A percentile compares a stretch with the other conserved stretches of the same genome.
Evolutionary conservation across 164 flowering plant species (phyloP).

Genomic region (Chloranthus sessilifolius): DNA sequence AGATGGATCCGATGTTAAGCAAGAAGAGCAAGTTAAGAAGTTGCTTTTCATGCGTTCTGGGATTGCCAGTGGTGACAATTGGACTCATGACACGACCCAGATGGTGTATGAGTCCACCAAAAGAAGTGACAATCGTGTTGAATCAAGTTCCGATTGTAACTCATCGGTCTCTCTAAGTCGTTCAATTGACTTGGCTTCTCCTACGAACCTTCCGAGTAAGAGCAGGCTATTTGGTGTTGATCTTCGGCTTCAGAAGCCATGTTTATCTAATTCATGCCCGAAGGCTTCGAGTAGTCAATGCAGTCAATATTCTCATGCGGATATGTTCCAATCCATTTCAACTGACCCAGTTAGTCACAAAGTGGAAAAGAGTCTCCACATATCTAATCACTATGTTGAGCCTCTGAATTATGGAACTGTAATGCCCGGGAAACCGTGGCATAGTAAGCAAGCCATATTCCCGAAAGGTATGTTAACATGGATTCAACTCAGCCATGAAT

Average conservation of each 20-base stretch:
- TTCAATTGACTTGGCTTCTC: slow-evolving; percentile 11
- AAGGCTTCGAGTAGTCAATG: slow-evolving; percentile 9
- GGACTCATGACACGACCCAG: neutral
- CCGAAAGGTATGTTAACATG: slow-evolving; percentile 50
- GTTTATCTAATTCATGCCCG: slow-evolving; percentile 10
- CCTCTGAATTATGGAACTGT: slow-evolving; percentile 46
- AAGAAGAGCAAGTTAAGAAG: slow-evolving; percentile 12
- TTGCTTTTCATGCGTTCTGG: neutral
- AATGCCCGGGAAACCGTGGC: slow-evolving; percentile 53
- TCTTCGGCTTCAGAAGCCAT: slow-evolving; percentile 15
- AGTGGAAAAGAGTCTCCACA: neutral
- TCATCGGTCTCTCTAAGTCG: slow-evolving; percentile 3
- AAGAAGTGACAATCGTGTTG: neutral
- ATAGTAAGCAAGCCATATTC: slow-evolving; percentile 49
- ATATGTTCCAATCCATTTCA: neutral
- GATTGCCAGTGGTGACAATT: slow-evolving; percentile 8
- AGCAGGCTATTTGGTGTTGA: slow-evolving; percentile 39
- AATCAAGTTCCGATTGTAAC: slow-evolving; percentile 6
- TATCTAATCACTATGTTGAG: slow-evolving; percentile 29
- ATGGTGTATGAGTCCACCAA: neutral
- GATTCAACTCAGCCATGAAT: neutral
- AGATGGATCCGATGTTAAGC: slow-evolving; percentile 10
- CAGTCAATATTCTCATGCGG: neutral
- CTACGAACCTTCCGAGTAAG: slow-evolving; percentile 5
- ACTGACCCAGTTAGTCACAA: neutral